Conservation (phyloP, 768 basidiomycete species). For the Terana coerulea region DNA sequence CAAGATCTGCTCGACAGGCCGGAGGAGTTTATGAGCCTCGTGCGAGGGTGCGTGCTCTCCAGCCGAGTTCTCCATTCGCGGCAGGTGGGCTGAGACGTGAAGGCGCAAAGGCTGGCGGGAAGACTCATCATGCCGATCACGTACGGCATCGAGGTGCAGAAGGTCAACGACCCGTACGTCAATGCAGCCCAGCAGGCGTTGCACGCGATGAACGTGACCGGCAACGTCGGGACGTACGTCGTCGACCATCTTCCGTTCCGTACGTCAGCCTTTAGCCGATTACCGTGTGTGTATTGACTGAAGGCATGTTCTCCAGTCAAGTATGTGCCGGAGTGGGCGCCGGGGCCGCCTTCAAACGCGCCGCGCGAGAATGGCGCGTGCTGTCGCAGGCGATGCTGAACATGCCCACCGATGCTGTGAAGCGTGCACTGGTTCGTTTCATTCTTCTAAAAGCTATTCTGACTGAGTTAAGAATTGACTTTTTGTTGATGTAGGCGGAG, state of each 20-base stretch:
- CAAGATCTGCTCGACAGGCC: not conserved
- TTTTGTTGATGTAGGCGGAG: not conserved
- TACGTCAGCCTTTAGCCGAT: conserved; percentile 9
- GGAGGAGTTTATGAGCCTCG: not conserved
- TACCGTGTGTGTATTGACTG: no score
- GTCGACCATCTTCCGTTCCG: conserved; percentile 24
- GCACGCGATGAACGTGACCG: not conserved
- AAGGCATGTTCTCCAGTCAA: conserved; percentile 14
- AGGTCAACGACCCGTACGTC: conserved; percentile 10
- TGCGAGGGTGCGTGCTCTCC: not conserved
- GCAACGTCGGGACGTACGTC: conserved; percentile 5
- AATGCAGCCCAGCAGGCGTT: conserved; percentile 5
- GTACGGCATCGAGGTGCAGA: conserved; percentile 11
- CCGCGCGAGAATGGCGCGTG: conserved; percentile 13
- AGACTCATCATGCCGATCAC: conserved; percentile 15
- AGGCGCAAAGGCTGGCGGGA: not conserved
- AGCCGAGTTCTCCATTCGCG: not conserved
- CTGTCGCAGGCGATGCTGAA: conserved; percentile 2
- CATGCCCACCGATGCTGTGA: conserved; percentile 15
- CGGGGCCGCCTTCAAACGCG: conserved; percentile 16
- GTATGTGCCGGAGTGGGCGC: conserved; percentile 21
- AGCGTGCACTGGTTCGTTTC: conserved; percentile 6
- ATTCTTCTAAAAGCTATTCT: not conserved
- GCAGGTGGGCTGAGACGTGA: not conserved
- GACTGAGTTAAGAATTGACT: not conserved